phyloP scores from a whole-genome alignment of 2,329 filamentous ascomycete species.

The Ascochyta pisi region DNA sequence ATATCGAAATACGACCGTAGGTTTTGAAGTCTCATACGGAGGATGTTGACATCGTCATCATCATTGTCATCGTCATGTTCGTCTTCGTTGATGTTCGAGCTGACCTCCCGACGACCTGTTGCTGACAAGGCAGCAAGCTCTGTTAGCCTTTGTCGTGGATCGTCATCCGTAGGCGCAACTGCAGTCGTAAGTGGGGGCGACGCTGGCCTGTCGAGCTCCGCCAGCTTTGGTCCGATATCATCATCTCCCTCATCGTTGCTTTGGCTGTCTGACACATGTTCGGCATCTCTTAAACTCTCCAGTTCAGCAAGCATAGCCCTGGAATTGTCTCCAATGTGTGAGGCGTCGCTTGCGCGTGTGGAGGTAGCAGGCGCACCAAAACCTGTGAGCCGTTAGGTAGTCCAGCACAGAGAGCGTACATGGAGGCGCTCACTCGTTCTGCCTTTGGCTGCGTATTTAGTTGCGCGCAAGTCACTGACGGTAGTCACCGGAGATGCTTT shows the following conservation, averaged over 20 bases:
- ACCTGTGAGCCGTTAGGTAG: not conserved
- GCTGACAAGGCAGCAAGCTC: conserved; percentile 6
- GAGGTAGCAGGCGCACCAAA: not conserved
- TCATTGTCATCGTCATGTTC: not conserved
- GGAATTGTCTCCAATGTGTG: not conserved
- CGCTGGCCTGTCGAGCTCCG: conserved; percentile 1
- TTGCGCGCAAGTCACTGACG: not conserved
- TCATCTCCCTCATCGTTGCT: not conserved
- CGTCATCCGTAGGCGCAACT: not conserved
- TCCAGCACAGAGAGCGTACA: not conserved
- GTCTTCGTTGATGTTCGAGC: not conserved
- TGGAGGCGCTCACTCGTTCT: not conserved
- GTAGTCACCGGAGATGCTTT: not conserved
- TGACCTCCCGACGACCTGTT: not conserved
- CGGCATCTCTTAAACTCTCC: not conserved
- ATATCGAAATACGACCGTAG: not conserved
- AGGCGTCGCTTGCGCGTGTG: not conserved
- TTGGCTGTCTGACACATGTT: not conserved
- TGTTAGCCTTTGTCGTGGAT: conserved; percentile 13
- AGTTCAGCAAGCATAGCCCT: conserved; percentile 9
- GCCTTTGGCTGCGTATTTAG: not conserved
- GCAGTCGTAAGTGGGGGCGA: not conserved
- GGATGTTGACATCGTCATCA: conserved; percentile 8
- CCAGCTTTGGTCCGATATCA: conserved; percentile 10
- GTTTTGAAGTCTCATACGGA: conserved; percentile 1